Conservation (phyloP, 177 flowering plant species). For the Vitis hybrid region DNA sequence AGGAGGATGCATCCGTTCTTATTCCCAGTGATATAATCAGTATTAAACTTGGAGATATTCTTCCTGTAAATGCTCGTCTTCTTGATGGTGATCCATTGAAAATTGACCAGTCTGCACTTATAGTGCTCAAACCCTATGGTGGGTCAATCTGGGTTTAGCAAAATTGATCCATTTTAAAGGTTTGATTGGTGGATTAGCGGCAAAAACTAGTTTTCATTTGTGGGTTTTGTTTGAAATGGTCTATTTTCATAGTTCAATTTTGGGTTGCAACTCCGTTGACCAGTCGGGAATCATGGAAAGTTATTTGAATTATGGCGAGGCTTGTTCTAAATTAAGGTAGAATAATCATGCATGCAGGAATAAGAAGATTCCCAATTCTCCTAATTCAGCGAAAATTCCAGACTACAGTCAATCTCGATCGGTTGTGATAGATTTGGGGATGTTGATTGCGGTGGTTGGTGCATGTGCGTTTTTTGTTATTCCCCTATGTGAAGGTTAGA, state of each 20-base stretch:
- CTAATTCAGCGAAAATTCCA: constrained; percentile 31
- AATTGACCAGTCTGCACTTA: too few relatives aligned
- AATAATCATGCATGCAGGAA: constrained; percentile 26
- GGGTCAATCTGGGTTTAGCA: constrained; percentile 16
- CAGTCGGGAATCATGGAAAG: constrained; percentile 36
- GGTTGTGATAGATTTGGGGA: constrained; percentile 63
- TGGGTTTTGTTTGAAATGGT: constrained; percentile 40
- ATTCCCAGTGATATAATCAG: too few relatives aligned
- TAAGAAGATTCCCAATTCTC: constrained; percentile 31
- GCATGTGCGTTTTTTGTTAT: constrained; percentile 61
- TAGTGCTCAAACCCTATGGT: background rate
- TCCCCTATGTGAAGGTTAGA: constrained; percentile 49
- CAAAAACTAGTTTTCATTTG: background rate
- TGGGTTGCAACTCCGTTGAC: constrained; percentile 46
- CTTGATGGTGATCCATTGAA: too few relatives aligned
- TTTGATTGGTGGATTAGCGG: constrained; percentile 1
- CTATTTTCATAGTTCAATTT: constrained; percentile 38
- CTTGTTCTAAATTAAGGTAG: constrained; percentile 30
- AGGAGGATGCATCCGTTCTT: too few relatives aligned
- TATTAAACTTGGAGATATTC: too few relatives aligned
- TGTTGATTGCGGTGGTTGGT: constrained; percentile 62
- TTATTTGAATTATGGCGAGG: constrained; percentile 25
- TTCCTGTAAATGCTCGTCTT: too few relatives aligned
- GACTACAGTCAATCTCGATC: constrained; percentile 52
- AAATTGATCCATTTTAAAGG: constrained; percentile 4